phyloP scores from a whole-genome alignment of 192 early-diverging fungal species.

The Linnemannia schmuckeri region DNA sequence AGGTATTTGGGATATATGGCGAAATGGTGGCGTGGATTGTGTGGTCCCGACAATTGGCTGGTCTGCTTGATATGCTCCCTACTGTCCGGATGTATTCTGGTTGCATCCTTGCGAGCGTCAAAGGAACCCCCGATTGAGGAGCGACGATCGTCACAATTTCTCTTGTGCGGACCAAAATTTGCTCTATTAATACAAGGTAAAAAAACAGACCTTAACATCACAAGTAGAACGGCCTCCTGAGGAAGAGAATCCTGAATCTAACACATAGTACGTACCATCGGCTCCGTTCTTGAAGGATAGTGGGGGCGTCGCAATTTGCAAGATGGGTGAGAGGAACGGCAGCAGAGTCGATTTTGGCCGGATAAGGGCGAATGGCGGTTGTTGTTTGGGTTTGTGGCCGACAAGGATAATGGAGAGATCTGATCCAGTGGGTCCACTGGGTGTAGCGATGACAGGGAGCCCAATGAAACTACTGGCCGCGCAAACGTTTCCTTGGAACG shows the following conservation, averaged over 20 bases:
- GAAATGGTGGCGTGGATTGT: slow-evolving; percentile 41
- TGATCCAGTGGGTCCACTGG: slow-evolving; percentile 26
- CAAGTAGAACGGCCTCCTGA: not conserved
- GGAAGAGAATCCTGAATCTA: not conserved
- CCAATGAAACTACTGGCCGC: slow-evolving; percentile 11
- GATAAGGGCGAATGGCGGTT: slow-evolving; percentile 20
- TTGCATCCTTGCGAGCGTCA: slow-evolving; percentile 18
- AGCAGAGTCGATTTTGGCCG: slow-evolving; percentile 18
- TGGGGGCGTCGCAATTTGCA: slow-evolving; percentile 24
- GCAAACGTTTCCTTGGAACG: slow-evolving; percentile 30
- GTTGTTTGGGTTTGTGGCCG: not conserved
- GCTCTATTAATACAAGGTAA: slow-evolving; percentile 1
- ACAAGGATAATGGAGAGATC: slow-evolving; percentile 32
- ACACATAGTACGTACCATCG: not conserved
- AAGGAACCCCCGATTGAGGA: not conserved
- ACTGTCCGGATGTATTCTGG: slow-evolving; percentile 1
- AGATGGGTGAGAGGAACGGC: slow-evolving; percentile 24
- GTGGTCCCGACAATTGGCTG: not conserved
- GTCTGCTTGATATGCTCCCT: slow-evolving; percentile 16
- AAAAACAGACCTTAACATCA: not conserved
- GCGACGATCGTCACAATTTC: slow-evolving; percentile 24
- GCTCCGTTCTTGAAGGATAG: not conserved
- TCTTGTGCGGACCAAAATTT: slow-evolving; percentile 37
- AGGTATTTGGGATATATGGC: slow-evolving; percentile 23
- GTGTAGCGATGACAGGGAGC: slow-evolving; percentile 24